phyloP scores from a whole-genome alignment of 768 basidiomycete genomes.

The Suillus placidus region DNA sequence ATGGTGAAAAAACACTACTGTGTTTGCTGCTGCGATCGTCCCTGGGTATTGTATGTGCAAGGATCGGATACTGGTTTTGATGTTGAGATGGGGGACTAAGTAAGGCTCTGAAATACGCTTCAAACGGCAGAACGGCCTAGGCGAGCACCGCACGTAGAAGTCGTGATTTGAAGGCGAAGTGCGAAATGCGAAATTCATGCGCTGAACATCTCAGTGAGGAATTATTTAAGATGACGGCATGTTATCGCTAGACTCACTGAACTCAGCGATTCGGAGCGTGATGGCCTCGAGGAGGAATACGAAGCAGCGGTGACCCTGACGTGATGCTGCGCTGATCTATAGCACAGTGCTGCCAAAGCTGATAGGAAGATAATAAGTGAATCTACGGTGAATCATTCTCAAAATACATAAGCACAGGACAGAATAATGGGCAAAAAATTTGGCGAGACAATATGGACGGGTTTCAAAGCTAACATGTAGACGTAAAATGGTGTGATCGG shows the following conservation, averaged over 20 bases:
- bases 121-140: conserved; percentile 37
- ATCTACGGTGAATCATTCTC: conserved; percentile 35
- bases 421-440: conserved; percentile 34
- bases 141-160: conserved; percentile 38
- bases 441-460: conserved; percentile 21
- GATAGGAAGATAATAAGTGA: conserved; percentile 7
- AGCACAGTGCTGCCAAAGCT: background rate
- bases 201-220: conserved; percentile 31
- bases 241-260: conserved; percentile 25
- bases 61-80: conserved; percentile 8
- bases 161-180: conserved; percentile 26
- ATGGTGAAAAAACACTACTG: conserved; percentile 18
- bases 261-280: conserved; percentile 42
- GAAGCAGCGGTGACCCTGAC: conserved; percentile 32
- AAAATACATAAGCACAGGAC: conserved; percentile 40
- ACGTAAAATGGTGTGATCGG: conserved; percentile 38
- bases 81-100: background rate
- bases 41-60: background rate
- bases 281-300: conserved; percentile 37
- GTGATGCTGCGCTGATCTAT: conserved; percentile 1
- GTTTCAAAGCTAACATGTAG: conserved; percentile 21
- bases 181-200: conserved; percentile 42
- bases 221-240: conserved; percentile 36
- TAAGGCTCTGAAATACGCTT: conserved; percentile 34
- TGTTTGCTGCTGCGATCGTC: background rate